These are phyloP conservation scores for Fraxinus excelsior DNA, from an alignment of 257 asterid species.

Conservation along the genomic window DNA sequence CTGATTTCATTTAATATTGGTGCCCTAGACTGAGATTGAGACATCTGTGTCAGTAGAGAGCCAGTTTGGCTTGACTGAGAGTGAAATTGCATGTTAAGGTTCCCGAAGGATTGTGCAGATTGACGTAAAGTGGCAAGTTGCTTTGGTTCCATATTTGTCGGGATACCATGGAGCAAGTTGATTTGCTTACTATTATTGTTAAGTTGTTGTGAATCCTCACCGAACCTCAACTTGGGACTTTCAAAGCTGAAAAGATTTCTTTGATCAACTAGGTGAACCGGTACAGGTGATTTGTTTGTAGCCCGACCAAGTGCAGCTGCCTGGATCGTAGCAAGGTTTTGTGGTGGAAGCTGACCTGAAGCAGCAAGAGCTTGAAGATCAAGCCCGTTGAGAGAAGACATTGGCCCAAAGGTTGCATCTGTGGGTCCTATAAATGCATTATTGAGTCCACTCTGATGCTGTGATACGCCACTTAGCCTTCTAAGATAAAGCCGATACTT, in stretches of 20 bases:
- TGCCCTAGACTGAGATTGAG: conserved; percentile 50
- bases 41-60: conserved; percentile 44
- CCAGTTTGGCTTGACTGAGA: conserved; percentile 44
- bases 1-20: conserved; percentile 48
- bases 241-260: conserved; percentile 74
- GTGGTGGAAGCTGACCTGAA: conserved; percentile 69
- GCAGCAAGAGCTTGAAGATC: conserved; percentile 80
- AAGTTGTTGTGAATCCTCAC: conserved; percentile 54
- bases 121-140: conserved; percentile 73
- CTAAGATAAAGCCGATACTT: conserved; percentile 87
- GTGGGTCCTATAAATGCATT: conserved; percentile 60
- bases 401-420: conserved; percentile 58
- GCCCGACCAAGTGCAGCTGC: conserved; percentile 63
- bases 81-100: conserved; percentile 45
- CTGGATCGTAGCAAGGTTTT: conserved; percentile 77
- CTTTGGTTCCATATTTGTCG: conserved; percentile 81
- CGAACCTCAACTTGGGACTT: conserved; percentile 51
- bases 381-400: conserved; percentile 59
- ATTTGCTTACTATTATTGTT: conserved; percentile 48
- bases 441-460: conserved; percentile 55
- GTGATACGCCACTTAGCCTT: conserved; percentile 77
- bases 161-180: conserved; percentile 85
- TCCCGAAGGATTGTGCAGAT: conserved; percentile 57
- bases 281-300: conserved; percentile 42
- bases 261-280: conserved; percentile 57